These are phyloP conservation scores for Ganoderma lingzhi DNA, from an alignment of 1,284 basidiomycete genomes.

Conservation along the genomic window DNA sequence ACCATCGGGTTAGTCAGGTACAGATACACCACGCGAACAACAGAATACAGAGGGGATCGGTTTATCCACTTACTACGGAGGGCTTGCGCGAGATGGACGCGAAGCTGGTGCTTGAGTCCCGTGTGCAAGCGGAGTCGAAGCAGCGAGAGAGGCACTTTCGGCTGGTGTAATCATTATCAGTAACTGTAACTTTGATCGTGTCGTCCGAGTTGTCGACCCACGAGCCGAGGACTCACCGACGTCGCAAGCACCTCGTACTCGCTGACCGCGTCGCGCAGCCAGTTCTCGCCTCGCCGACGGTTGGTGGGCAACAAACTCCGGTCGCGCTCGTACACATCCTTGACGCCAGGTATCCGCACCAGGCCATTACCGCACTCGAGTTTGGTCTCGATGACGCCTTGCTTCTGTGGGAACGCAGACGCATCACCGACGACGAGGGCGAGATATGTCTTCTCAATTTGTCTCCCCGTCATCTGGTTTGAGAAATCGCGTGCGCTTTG, in stretches of 20 bases:
- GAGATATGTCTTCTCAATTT: conserved; percentile 67
- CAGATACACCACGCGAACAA: background rate
- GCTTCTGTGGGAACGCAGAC: conserved; percentile 50
- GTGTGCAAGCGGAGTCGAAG: conserved; percentile 64
- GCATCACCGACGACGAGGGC: conserved; percentile 67
- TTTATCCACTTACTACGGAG: conserved; percentile 49
- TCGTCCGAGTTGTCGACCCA: background rate
- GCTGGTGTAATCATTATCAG: conserved; percentile 40
- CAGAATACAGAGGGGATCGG: background rate
- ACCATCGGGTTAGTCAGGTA: conserved; percentile 16
- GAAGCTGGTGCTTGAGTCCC: conserved; percentile 78
- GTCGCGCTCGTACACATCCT: conserved; percentile 40
- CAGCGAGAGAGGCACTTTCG: conserved; percentile 60
- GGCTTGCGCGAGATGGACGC: conserved; percentile 64
- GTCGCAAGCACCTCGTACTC: conserved; percentile 67
- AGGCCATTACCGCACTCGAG: conserved; percentile 56
- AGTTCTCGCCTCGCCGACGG: conserved; percentile 13
- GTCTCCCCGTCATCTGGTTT: conserved; percentile 58
- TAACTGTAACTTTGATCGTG: background rate
- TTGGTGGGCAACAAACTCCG: conserved; percentile 8
- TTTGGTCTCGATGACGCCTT: conserved; percentile 55
- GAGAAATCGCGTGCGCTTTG: conserved; percentile 57
- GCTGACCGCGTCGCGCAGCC: conserved; percentile 55
- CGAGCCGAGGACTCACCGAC: conserved; percentile 55
- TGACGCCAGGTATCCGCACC: conserved; percentile 36